A percentile compares a stretch with the other conserved stretches of the same genome.
These are phyloP conservation scores for Diaporthe longicolla DNA, from an alignment of 2,329 filamentous ascomycete species.

Conservation along the genomic window DNA sequence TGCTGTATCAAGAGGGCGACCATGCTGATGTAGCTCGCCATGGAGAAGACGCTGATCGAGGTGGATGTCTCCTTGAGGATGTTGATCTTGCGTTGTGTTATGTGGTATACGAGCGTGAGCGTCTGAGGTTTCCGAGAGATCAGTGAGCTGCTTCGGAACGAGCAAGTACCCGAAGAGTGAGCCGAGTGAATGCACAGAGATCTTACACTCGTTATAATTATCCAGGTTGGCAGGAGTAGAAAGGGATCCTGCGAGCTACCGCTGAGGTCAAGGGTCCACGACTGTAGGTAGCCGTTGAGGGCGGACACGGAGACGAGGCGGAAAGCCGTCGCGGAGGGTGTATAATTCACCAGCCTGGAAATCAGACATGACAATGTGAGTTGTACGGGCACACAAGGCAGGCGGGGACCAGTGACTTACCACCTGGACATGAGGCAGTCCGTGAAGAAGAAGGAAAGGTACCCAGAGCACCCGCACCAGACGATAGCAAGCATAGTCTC, in stretches of 20 bases:
- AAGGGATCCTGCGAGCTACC: slow-evolving; percentile 79
- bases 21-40: slow-evolving; percentile 84
- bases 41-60: slow-evolving; percentile 82
- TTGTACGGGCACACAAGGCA: background rate
- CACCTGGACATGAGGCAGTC: slow-evolving; percentile 89
- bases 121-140: slow-evolving; percentile 62
- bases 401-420: slow-evolving; percentile 58
- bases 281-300: slow-evolving; percentile 81
- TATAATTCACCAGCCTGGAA: slow-evolving; percentile 84
- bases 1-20: slow-evolving; percentile 76
- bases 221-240: slow-evolving; percentile 82
- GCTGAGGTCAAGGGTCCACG: slow-evolving; percentile 77
- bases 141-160: background rate
- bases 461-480: slow-evolving; percentile 83
- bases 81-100: slow-evolving; percentile 83
- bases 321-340: slow-evolving; percentile 83
- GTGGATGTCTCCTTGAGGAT: slow-evolving; percentile 85
- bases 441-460: slow-evolving; percentile 86
- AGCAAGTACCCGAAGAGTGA: too few relatives aligned
- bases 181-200: slow-evolving; percentile 33
- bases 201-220: slow-evolving; percentile 80
- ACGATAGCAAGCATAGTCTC: slow-evolving; percentile 80
- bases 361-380: slow-evolving; percentile 38
- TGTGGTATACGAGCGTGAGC: slow-evolving; percentile 81
- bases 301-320: slow-evolving; percentile 82